These are phyloP conservation scores for Cladosporium austrohemisphaericum DNA, from an alignment of 2,329 filamentous ascomycete species.

Conservation along the genomic window DNA sequence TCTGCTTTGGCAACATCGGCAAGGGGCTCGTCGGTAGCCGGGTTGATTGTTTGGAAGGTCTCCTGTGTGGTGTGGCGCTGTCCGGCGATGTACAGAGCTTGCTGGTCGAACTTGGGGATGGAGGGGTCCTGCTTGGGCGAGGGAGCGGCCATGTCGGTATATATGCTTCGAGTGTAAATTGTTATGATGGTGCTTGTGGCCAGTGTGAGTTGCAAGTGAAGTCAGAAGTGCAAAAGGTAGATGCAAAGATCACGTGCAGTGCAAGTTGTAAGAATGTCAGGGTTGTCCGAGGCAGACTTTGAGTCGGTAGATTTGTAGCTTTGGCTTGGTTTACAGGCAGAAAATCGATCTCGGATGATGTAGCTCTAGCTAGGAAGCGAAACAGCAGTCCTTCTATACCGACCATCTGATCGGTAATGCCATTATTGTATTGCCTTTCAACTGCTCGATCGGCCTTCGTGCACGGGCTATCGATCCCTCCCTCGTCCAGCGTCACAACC, in stretches of 20 bases:
- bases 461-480: no score
- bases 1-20: constrained; percentile 56
- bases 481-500: no score
- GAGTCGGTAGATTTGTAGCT: background rate
- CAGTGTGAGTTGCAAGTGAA: background rate
- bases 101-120: constrained; percentile 25
- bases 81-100: constrained; percentile 69
- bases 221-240: background rate
- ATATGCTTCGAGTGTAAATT: background rate
- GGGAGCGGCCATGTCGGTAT: constrained; percentile 16
- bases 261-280: background rate
- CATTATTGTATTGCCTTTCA: background rate
- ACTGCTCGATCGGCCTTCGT: background rate
- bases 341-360: background rate
- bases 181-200: background rate
- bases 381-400: background rate
- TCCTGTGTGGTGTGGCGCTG: constrained; percentile 56
- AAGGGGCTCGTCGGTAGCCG: constrained; percentile 64
- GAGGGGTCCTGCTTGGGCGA: constrained; percentile 19
- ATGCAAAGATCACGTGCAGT: constrained; percentile 8
- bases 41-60: constrained; percentile 70
- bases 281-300: background rate
- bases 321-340: background rate
- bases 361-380: background rate
- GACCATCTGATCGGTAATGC: no score